These are phyloP conservation scores for Aleurites moluccanus DNA, from an alignment of 441 rosid species.

Conservation along the genomic window DNA sequence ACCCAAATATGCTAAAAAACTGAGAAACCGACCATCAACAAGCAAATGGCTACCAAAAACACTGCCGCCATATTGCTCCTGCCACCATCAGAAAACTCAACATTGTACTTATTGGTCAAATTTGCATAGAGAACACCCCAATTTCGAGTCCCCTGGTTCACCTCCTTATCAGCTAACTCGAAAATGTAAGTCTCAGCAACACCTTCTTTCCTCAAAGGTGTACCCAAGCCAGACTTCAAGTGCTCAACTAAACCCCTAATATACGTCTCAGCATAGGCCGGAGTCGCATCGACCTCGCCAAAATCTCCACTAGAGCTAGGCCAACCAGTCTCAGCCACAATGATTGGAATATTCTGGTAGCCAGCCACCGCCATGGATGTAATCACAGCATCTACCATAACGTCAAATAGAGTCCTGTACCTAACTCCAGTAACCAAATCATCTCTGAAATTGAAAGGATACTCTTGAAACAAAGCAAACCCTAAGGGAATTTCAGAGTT, in stretches of 20 bases:
- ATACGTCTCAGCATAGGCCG: conserved; percentile 60
- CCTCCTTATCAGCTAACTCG: conserved; percentile 62
- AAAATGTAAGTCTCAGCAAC: conserved; percentile 60
- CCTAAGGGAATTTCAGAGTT: conserved; percentile 69
- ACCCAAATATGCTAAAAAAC: not conserved
- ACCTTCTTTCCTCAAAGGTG: conserved; percentile 80
- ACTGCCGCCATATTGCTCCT: conserved; percentile 6
- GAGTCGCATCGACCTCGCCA: conserved; percentile 64
- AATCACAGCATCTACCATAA: conserved; percentile 81
- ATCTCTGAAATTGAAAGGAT: conserved; percentile 71
- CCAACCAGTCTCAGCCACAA: conserved; percentile 92
- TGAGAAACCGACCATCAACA: conserved; percentile 18
- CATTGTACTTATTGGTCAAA: conserved; percentile 57
- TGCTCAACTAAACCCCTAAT: conserved; percentile 57
- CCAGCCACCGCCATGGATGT: conserved; percentile 74
- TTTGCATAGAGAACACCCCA: conserved; percentile 80
- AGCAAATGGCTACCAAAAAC: conserved; percentile 23
- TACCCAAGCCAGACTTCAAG: conserved; percentile 60
- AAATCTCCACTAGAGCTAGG: conserved; percentile 58
- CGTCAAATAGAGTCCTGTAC: conserved; percentile 72
- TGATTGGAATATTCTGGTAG: conserved; percentile 59
- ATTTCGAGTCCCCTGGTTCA: conserved; percentile 35
- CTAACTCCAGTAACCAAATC: conserved; percentile 74
- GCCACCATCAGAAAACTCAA: conserved; percentile 47
- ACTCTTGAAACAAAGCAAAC: conserved; percentile 74